These are phyloP conservation scores for Corymbia calophylla DNA, from an alignment of 441 rosid genomes.

Conservation along the genomic window DNA sequence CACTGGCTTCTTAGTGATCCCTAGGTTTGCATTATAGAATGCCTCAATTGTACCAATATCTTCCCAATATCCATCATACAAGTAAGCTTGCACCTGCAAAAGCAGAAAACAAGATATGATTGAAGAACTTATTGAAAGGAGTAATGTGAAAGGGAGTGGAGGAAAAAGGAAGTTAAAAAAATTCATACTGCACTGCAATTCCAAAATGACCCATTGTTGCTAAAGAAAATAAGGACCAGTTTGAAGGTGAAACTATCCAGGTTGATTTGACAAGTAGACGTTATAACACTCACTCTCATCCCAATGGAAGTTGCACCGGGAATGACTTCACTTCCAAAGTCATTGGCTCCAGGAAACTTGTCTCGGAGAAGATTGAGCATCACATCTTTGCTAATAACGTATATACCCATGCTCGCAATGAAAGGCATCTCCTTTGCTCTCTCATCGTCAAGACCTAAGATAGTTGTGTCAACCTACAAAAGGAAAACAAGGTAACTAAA, in stretches of 20 bases:
- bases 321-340: slow-evolving; percentile 95
- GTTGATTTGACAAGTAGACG: neutral
- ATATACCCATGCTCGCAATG: slow-evolving; percentile 98
- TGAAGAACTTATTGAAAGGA: neutral
- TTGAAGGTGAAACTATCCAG: neutral
- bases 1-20: slow-evolving; percentile 88
- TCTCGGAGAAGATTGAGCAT: slow-evolving; percentile 80
- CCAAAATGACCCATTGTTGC: neutral
- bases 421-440: slow-evolving; percentile 90
- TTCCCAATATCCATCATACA: slow-evolving; percentile 98
- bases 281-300: slow-evolving; percentile 48
- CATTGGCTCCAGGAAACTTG: slow-evolving; percentile 96
- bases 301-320: slow-evolving; percentile 93
- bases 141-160: neutral
- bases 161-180: neutral
- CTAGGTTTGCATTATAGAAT: slow-evolving; percentile 90
- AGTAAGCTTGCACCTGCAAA: slow-evolving; percentile 85
- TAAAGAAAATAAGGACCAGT: neutral
- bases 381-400: slow-evolving; percentile 84
- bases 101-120: neutral
- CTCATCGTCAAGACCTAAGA: slow-evolving; percentile 85
- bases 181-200: neutral
- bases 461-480: slow-evolving; percentile 81
- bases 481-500: neutral
- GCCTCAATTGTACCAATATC: slow-evolving; percentile 98